Evolutionary conservation across 2,329 filamentous ascomycete species (phyloP).

Genomic region (Nannizzia gypsea): DNA sequence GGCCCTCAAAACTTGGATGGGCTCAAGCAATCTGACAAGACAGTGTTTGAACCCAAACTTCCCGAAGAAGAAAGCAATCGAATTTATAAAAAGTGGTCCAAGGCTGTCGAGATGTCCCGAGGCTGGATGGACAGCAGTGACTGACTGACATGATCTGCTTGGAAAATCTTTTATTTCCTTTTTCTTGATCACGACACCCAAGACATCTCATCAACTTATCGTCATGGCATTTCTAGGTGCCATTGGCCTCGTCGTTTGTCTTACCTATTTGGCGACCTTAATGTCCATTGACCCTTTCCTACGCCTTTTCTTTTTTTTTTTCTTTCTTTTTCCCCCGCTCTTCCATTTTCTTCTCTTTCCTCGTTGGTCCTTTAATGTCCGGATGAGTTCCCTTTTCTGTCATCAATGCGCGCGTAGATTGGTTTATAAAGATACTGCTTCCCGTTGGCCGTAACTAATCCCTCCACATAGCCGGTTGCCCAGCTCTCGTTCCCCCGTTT

Average conservation of each 20-base stretch:
- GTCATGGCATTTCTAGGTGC: not conserved
- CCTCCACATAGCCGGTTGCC: not conserved
- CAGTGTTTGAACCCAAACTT: slow-evolving; percentile 57
- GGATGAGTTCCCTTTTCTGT: not conserved
- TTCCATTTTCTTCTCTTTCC: not conserved
- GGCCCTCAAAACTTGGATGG: slow-evolving; percentile 60
- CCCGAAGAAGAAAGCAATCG: slow-evolving; percentile 45
- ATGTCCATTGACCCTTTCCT: not conserved
- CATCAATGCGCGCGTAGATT: slow-evolving; percentile 1
- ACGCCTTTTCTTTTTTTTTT: not conserved
- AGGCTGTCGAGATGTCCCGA: slow-evolving; percentile 66
- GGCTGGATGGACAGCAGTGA: slow-evolving; percentile 46
- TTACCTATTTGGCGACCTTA: not conserved
- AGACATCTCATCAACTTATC: not conserved
- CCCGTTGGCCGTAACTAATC: not conserved
- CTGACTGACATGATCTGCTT: slow-evolving; percentile 9
- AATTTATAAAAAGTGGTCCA: slow-evolving; percentile 61
- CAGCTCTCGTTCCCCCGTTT: not conserved
- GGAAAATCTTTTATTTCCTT: not conserved
- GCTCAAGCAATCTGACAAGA: slow-evolving; percentile 57
- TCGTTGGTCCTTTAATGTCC: not conserved
- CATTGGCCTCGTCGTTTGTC: not conserved
- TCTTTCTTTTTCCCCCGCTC: not conserved
- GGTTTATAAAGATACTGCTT: not conserved
- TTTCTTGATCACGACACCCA: slow-evolving; percentile 1